Evolutionary conservation across 2,329 filamentous ascomycete genomes (phyloP).

Genomic region (Alternaria ventricosa): DNA sequence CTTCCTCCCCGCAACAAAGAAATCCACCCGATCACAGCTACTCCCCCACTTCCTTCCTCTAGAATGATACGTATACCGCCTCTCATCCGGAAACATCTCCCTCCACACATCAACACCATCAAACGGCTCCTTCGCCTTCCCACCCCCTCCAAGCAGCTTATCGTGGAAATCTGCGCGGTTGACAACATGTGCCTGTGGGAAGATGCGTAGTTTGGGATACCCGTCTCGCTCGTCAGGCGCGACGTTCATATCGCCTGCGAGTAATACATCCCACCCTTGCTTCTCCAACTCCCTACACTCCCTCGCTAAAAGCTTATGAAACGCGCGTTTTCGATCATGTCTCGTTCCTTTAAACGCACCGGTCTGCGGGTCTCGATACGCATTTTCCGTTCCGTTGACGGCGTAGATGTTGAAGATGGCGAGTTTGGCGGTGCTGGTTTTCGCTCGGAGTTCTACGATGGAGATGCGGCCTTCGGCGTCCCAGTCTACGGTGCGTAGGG

Average conservation of each 20-base stretch:
- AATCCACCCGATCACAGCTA: conserved; percentile 62
- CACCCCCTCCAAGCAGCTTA: conserved; percentile 52
- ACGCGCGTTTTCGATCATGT: conserved; percentile 59
- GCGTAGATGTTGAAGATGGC: conserved; percentile 62
- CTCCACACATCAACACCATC: conserved; percentile 57
- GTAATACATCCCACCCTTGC: conserved; percentile 53
- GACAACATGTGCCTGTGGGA: conserved; percentile 55
- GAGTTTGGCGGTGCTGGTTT: conserved; percentile 34
- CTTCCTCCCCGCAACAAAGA: conserved; percentile 54
- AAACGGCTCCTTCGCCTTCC: conserved; percentile 19
- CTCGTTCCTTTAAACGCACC: conserved; percentile 54
- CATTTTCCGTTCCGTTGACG: conserved; percentile 59
- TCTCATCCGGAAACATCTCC: conserved; percentile 50
- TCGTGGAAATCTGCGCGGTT: conserved; percentile 60
- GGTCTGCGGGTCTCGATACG: conserved; percentile 54
- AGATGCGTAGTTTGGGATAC: conserved; percentile 55
- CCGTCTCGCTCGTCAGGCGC: conserved; percentile 55
- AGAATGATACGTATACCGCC: conserved; percentile 60
- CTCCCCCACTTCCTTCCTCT: conserved; percentile 53
- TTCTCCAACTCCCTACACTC: conserved; percentile 54
- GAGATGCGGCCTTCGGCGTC: conserved; percentile 60
- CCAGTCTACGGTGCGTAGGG: conserved; percentile 54
- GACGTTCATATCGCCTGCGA: conserved; percentile 62
- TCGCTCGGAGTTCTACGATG: conserved; percentile 50
- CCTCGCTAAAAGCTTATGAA: conserved; percentile 55